Percentiles rank a stretch among this genome's conserved stretches.
Conservation (phyloP, 352 stramenopile species). For the Peronosclerospora sorghi region DNA sequence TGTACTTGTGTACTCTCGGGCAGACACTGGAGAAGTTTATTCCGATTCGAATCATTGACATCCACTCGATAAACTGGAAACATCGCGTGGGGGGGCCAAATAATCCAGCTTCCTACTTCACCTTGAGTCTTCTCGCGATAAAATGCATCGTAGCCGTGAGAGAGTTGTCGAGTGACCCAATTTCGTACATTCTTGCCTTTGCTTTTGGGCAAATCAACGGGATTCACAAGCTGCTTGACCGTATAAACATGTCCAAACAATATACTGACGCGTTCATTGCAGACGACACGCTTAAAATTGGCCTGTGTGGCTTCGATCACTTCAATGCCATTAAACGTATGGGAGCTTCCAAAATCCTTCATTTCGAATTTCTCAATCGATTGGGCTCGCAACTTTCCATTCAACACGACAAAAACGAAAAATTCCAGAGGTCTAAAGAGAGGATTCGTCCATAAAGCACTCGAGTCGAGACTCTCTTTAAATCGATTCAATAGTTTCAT, state of each 20-base stretch:
- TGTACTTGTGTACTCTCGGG: slow-evolving; percentile 11
- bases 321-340: slow-evolving; percentile 24
- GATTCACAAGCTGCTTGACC: slow-evolving; percentile 16
- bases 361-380: slow-evolving; percentile 18
- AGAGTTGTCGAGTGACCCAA: slow-evolving; percentile 32
- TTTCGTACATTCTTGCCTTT: slow-evolving; percentile 12
- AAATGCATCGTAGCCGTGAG: slow-evolving; percentile 41
- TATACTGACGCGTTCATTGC: slow-evolving; percentile 1
- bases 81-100: slow-evolving; percentile 40
- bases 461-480: slow-evolving; percentile 14
- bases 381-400: slow-evolving; percentile 8
- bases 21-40: slow-evolving; percentile 7
- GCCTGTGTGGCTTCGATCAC: slow-evolving; percentile 30
- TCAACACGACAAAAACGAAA: slow-evolving; percentile 15
- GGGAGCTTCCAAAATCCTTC: slow-evolving; percentile 24
- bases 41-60: slow-evolving; percentile 12
- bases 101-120: slow-evolving; percentile 13
- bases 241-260: slow-evolving; percentile 32
- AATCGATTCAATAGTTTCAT: slow-evolving; percentile 36
- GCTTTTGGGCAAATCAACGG: slow-evolving; percentile 17
- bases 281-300: slow-evolving; percentile 16
- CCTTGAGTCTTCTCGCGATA: slow-evolving; percentile 13
- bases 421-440: slow-evolving; percentile 34
- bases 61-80: slow-evolving; percentile 32
- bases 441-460: slow-evolving; percentile 18